These are phyloP conservation scores for Phytopythium sindhum DNA, from an alignment of 352 stramenopile genomes.

Conservation along the genomic window DNA sequence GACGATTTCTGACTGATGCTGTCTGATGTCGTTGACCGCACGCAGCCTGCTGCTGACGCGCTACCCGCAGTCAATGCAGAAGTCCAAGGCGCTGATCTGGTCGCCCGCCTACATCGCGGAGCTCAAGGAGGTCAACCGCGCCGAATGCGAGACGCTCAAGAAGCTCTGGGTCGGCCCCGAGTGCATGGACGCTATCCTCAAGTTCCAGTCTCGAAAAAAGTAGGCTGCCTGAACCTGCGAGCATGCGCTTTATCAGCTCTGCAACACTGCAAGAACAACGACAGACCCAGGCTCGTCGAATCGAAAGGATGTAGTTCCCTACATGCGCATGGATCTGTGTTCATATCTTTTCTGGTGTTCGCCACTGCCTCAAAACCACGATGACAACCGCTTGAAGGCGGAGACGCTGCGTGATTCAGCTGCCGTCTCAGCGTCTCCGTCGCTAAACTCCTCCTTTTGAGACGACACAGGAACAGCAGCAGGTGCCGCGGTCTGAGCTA, in stretches of 20 bases:
- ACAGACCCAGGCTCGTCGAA: background rate
- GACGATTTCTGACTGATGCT: background rate
- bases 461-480: background rate
- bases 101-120: conserved; percentile 40
- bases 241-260: background rate
- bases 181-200: conserved; percentile 76
- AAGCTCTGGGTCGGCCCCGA: conserved; percentile 66
- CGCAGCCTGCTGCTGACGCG: conserved; percentile 49
- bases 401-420: conserved; percentile 14
- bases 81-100: conserved; percentile 61
- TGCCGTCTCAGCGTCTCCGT: conserved; percentile 4
- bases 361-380: conserved; percentile 36
- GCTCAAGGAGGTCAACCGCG: conserved; percentile 51
- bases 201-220: conserved; percentile 72
- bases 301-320: background rate
- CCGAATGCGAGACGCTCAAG: conserved; percentile 65
- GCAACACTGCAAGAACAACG: background rate
- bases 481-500: background rate
- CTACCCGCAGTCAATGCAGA: conserved; percentile 62
- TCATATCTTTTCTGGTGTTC: background rate
- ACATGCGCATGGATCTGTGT: background rate
- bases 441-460: background rate
- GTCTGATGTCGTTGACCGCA: background rate
- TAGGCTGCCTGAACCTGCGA: conserved; percentile 3
- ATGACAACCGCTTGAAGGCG: conserved; percentile 40